Conservation (phyloP, 2,329 filamentous ascomycete genomes). For the Fusarium lyarnte region DNA sequence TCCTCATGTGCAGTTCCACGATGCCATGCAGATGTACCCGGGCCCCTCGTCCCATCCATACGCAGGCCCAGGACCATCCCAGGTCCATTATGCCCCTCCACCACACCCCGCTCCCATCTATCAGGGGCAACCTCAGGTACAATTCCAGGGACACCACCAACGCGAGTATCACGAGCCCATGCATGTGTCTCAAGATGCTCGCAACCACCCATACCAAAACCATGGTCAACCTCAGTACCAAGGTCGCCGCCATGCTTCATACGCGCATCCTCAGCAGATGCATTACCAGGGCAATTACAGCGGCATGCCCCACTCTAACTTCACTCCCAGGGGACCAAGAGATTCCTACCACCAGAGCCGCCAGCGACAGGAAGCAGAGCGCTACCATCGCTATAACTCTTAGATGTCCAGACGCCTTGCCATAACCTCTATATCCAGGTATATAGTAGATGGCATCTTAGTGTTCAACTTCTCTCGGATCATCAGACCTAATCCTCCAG, state of each 20-base stretch:
- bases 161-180: background rate
- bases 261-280: background rate
- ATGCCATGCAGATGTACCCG: background rate
- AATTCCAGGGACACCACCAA: background rate
- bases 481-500: background rate
- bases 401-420: background rate
- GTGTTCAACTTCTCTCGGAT: background rate
- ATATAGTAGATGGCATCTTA: background rate
- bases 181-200: background rate
- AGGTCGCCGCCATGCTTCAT: constrained; percentile 1
- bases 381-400: constrained; percentile 10
- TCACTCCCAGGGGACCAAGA: background rate
- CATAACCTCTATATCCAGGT: background rate
- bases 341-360: constrained; percentile 3
- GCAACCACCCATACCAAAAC: background rate
- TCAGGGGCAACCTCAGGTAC: background rate
- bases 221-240: background rate
- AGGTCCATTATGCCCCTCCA: background rate
- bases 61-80: background rate
- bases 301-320: background rate
- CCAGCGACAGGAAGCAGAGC: constrained; percentile 5
- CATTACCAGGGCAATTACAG: background rate
- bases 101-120: background rate
- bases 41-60: background rate
- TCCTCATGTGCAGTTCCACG: background rate